Base-by-base conservation (phyloP, 192 early-diverging fungal genomes). In the Dissophora globulifera region DNA sequence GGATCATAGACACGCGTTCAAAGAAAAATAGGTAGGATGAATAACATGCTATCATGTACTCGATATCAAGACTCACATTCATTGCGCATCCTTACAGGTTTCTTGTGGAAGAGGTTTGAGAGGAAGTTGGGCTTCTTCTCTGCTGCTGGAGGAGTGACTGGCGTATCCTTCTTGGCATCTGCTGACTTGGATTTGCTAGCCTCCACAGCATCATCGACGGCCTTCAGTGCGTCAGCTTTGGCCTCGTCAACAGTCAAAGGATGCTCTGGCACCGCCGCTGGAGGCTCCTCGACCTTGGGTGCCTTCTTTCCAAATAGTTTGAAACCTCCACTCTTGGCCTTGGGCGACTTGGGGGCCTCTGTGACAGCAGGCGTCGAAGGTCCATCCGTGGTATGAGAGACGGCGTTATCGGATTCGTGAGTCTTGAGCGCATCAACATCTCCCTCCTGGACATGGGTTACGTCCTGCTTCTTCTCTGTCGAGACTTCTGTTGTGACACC, bases 401-500 rank as follows among this genome's bases (percentile, higher is more conserved):
- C 72, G 9, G 72, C 72, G 42, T 76, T 76, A 33, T 60, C 31
- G 19, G 72, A 76, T 49, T 76, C 72, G 52, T 76, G 72, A 13
- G 72, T 76, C 72, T 76, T 76, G 58, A 76, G 72, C 2, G 72
- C 72, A 45, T 76, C 72, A 33, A 76, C 72, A 23, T 67, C 58
- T 5, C 47, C 72, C 0, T 76, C 72, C 42, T 76, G 72, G 33
- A 76, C 72, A 26, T 76, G 72, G 32, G 62, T 67, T 10, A 76
- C 12, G 6, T 76, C 72, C 47, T 76, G 31, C 50, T 76, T 58
- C 47, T 76, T 59, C 64, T 76, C 72, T 0, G 63, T 62, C 31
- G 56, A 61, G 22, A 76, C 62, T 40, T 76, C 72, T 8, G 45
- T 76, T 2, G 72, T 76, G 38, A 76, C 35, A 20, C 72, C 72